Evolutionary conservation across 2,329 filamentous ascomycete genomes (phyloP).

Genomic region (Colletotrichum camelliae): DNA sequence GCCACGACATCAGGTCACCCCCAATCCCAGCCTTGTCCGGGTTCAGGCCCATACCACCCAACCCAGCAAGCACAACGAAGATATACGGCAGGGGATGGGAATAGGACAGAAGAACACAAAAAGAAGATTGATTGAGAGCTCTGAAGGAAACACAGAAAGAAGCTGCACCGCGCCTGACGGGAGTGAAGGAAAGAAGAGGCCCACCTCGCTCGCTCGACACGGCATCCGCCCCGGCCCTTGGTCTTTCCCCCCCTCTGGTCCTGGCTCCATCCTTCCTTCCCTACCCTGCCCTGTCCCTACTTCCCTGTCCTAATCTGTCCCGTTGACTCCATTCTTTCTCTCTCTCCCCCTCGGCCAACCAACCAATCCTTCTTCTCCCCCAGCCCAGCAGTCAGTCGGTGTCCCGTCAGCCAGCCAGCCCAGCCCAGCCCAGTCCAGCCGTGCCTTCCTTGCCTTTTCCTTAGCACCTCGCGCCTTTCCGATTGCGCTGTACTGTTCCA

Average conservation of each 20-base stretch:
- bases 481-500: neutral
- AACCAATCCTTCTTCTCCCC: neutral
- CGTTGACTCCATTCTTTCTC: neutral
- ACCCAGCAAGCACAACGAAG: neutral
- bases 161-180: neutral
- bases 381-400: neutral
- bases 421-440: neutral
- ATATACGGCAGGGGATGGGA: neutral
- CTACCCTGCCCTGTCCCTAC: neutral
- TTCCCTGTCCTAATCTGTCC: neutral
- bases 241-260: neutral
- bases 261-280: neutral
- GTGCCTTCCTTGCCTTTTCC: neutral
- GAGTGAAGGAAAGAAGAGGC: neutral
- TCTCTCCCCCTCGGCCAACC: neutral
- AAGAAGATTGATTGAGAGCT: neutral
- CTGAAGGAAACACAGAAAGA: neutral
- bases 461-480: neutral
- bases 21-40: slow-evolving; percentile 2
- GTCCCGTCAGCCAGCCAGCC: neutral
- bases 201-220: slow-evolving; percentile 5
- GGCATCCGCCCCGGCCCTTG: slow-evolving; percentile 6
- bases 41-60: neutral
- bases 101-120: neutral
- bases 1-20: neutral